A percentile compares a stretch with the other conserved stretches of the same genome.
Conservation (phyloP, 805 yeast species). For the Ogataea salicorniae region DNA sequence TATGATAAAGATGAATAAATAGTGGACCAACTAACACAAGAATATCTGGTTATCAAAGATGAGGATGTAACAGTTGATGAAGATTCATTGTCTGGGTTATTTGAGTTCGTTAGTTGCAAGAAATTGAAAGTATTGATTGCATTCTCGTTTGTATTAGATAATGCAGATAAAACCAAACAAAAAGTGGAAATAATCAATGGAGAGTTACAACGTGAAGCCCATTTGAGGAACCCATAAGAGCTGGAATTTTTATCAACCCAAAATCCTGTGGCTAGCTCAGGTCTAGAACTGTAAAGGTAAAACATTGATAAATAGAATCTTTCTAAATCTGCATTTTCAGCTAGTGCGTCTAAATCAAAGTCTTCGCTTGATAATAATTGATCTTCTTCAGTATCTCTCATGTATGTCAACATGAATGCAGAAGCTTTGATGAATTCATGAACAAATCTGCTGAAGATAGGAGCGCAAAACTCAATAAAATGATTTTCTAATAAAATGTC, state of each 20-base stretch:
- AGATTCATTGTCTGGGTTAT: conserved; percentile 8
- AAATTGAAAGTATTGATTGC: conserved; percentile 49
- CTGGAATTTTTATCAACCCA: conserved; percentile 68
- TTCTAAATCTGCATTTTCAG: conserved; percentile 80
- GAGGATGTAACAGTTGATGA: conserved; percentile 10
- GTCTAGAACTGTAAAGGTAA: conserved; percentile 60
- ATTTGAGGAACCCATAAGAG: conserved; percentile 73
- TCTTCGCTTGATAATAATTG: conserved; percentile 52
- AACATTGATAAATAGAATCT: conserved; percentile 75
- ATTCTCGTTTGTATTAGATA: conserved; percentile 56
- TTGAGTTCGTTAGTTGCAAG: conserved; percentile 30
- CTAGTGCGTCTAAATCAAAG: conserved; percentile 53
- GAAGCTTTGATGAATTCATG: conserved; percentile 54
- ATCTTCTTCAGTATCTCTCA: conserved; percentile 74
- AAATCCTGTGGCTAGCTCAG: conserved; percentile 50
- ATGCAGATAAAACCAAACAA: conserved; percentile 70
- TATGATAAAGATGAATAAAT: conserved; percentile 31
- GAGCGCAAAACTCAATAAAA: conserved; percentile 34
- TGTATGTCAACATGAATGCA: conserved; percentile 59
- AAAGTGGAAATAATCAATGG: conserved; percentile 79
- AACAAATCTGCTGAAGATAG: conserved; percentile 46
- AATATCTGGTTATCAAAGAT: conserved; percentile 22
- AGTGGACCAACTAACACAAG: conserved; percentile 33
- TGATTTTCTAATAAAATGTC: conserved; percentile 22
- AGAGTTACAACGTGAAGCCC: conserved; percentile 80